These are phyloP conservation scores for Schizophyllum amplum DNA, from an alignment of 1,284 basidiomycete genomes.

Conservation along the genomic window DNA sequence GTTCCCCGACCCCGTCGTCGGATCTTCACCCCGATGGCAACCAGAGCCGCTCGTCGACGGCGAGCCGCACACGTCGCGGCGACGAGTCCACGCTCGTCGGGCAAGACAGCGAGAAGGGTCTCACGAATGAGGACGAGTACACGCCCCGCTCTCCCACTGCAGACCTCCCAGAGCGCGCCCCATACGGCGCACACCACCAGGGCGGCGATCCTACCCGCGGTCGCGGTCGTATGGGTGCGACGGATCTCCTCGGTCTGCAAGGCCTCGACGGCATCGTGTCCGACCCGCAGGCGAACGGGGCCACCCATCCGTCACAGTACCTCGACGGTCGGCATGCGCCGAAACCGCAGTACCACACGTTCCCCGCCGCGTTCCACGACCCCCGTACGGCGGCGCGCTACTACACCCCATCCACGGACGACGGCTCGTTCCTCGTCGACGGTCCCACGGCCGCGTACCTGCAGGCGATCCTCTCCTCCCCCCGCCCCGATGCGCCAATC, in stretches of 20 bases:
- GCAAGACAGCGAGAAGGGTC: constrained; percentile 20
- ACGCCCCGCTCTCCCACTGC: constrained; percentile 62
- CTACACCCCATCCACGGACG: not conserved
- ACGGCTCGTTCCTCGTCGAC: constrained; percentile 28
- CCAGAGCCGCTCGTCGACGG: constrained; percentile 25
- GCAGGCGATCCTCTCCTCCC: constrained; percentile 46
- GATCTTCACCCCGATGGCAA: constrained; percentile 45
- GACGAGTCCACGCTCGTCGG: constrained; percentile 43
- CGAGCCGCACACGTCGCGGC: constrained; percentile 24
- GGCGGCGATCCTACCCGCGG: constrained; percentile 14
- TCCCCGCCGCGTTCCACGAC: not conserved
- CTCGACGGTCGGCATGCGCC: constrained; percentile 8
- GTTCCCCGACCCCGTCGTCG: constrained; percentile 49
- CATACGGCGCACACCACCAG: constrained; percentile 21
- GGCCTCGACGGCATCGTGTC: constrained; percentile 48
- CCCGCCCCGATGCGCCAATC: constrained; percentile 61
- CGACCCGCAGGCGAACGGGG: constrained; percentile 27
- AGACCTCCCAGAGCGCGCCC: constrained; percentile 18
- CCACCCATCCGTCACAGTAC: constrained; percentile 10
- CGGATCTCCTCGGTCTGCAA: constrained; percentile 53
- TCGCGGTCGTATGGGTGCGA: constrained; percentile 39
- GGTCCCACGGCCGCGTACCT: constrained; percentile 51
- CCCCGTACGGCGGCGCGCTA: not conserved
- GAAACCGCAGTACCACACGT: constrained; percentile 1
- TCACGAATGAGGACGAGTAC: constrained; percentile 41